Conservation (phyloP, 495 filamentous ascomycete genomes). For the Friedmanniomyces simplex region DNA sequence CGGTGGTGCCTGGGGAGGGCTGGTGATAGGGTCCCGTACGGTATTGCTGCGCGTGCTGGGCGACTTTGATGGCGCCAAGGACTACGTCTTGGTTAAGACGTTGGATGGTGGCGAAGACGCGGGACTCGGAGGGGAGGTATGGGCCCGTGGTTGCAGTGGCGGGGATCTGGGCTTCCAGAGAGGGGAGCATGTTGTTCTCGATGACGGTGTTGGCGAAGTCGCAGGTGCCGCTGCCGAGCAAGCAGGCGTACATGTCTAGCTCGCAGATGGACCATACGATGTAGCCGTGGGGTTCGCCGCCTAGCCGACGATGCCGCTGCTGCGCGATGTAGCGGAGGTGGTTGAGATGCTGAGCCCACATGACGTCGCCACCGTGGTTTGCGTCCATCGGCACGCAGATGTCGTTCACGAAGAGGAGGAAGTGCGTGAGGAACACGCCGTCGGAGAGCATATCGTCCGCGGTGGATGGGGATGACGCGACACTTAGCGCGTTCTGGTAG, state of each 20-base stretch:
- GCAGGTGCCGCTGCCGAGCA: conserved; percentile 44
- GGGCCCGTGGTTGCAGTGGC: conserved; percentile 26
- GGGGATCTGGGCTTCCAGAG: conserved; percentile 24
- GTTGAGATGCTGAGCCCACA: conserved; percentile 48
- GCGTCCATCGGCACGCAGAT: conserved; percentile 33
- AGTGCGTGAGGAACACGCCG: conserved; percentile 48
- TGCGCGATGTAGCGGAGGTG: conserved; percentile 44
- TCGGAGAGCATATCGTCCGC: conserved; percentile 43
- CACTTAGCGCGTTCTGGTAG: conserved; percentile 42
- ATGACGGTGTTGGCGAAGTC: conserved; percentile 41
- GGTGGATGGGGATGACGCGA: neutral
- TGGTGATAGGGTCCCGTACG: neutral
- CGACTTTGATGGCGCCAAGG: conserved; percentile 8
- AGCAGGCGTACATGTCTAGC: conserved; percentile 47
- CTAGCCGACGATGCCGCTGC: conserved; percentile 37
- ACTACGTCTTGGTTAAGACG: conserved; percentile 10
- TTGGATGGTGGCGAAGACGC: conserved; percentile 33
- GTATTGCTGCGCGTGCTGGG: conserved; percentile 5
- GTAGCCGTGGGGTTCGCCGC: conserved; percentile 41
- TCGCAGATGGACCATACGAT: conserved; percentile 47
- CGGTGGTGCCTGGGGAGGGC: neutral
- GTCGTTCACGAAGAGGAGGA: conserved; percentile 51
- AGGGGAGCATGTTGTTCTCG: conserved; percentile 40
- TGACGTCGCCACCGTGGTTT: conserved; percentile 33
- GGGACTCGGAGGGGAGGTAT: conserved; percentile 32